Conservation (phyloP, 176 grass and related monocot genomes). For the Carex myosuroides region DNA sequence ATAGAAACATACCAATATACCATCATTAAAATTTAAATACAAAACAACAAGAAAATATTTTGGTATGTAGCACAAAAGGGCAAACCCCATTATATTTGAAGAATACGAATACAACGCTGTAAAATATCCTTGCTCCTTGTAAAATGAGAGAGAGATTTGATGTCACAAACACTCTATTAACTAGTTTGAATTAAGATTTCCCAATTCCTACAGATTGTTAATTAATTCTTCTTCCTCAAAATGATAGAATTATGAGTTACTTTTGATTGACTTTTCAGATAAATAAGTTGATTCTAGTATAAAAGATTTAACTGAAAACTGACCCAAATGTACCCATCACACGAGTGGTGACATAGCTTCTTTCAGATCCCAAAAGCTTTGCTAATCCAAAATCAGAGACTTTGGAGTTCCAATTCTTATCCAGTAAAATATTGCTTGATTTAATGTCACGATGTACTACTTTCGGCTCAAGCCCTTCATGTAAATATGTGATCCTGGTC, state of each 20-base stretch:
- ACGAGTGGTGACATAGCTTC: conserved; percentile 75
- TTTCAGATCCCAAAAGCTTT: conserved; percentile 79
- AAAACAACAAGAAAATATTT: not conserved
- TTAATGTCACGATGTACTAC: conserved; percentile 92
- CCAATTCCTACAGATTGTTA: not conserved
- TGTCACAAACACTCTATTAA: not conserved
- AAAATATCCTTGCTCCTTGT: not conserved
- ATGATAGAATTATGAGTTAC: not conserved
- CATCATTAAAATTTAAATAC: not conserved
- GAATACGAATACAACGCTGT: not conserved
- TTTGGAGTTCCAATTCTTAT: conserved; percentile 71
- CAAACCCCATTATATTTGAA: not conserved
- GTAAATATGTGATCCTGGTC: conserved; percentile 71
- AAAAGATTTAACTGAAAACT: not conserved
- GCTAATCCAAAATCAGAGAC: conserved; percentile 88
- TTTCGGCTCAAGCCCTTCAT: conserved; percentile 89
- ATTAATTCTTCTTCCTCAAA: not conserved
- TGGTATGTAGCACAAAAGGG: not conserved
- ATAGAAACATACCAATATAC: not conserved
- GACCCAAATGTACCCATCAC: conserved; percentile 92
- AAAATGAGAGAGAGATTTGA: not conserved
- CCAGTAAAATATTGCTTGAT: conserved; percentile 83
- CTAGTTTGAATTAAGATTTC: not conserved
- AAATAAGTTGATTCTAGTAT: not conserved
- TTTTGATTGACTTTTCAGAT: not conserved